Percentiles rank a stretch among this genome's conserved stretches.
Evolutionary conservation across 257 asterid species (phyloP).

Genomic region (Leptodermis oblonga): DNA sequence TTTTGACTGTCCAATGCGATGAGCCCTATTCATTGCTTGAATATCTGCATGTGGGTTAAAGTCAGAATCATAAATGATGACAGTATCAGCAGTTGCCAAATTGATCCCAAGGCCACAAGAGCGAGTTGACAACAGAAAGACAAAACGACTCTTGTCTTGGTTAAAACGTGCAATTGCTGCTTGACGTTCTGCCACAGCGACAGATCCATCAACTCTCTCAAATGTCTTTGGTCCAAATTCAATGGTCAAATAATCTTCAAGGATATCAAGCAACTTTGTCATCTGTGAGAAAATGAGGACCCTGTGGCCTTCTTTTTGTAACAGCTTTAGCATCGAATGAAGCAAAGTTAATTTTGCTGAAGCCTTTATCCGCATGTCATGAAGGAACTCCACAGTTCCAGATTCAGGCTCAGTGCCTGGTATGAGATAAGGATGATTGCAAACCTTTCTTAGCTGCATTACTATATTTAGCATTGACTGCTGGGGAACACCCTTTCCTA

Average conservation of each 20-base stretch:
- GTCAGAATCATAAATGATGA: conserved; percentile 91
- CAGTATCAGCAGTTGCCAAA: conserved; percentile 99
- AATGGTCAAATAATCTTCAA: conserved; percentile 82
- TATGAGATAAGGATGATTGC: conserved; percentile 98
- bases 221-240: conserved; percentile 90
- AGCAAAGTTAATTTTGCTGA: conserved; percentile 90
- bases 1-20: conserved; percentile 92
- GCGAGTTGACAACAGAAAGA: conserved; percentile 89
- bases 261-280: conserved; percentile 94
- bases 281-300: conserved; percentile 95
- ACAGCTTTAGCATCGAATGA: conserved; percentile 86
- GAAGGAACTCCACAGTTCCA: conserved; percentile 83
- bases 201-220: conserved; percentile 99
- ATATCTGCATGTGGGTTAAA: conserved; percentile 99
- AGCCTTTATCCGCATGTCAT: conserved; percentile 98
- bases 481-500: conserved; percentile 87
- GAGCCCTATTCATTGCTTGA: conserved; percentile 99
- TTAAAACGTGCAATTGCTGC: conserved; percentile 90
- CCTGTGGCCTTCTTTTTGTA: conserved; percentile 84
- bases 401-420: conserved; percentile 98
- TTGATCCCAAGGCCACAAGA: conserved; percentile 99
- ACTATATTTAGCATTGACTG: conserved; percentile 97
- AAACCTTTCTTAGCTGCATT: conserved; percentile 94
- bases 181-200: conserved; percentile 82
- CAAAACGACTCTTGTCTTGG: conserved; percentile 92